Evolutionary conservation across 1,284 basidiomycete species (phyloP), one percentile per base, ranked within the genome.

Genomic region (Rhodotorula sp.): DNA sequence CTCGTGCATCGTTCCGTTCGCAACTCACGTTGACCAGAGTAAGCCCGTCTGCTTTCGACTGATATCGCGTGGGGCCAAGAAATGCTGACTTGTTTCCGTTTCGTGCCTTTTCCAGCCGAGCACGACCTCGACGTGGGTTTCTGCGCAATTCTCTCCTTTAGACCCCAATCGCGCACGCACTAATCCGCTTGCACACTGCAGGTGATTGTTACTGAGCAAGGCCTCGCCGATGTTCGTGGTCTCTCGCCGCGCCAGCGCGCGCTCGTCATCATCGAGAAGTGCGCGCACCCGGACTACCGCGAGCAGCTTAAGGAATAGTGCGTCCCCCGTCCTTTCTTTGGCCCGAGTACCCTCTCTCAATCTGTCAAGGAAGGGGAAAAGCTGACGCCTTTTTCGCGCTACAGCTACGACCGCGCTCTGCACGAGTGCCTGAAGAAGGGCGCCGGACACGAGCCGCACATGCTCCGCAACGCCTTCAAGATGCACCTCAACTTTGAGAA

Each of bases 391-490:
- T 24, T 3, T 7, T 4, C 4, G 8, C 14, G 6, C 18, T 46
- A 1, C 59, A 60, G 59, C 71, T 85, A 85, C 74, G 83, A 85
- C 51, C 80, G 83, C 17, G 76, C 83, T 1, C 72, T 85, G 64
- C 77, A 80, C 75, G 84, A 86, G 69, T 85, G 84, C 72, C 70
- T 85, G 74, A 80, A 80, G 66, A 78, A 80, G 8, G 84, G 84
- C 15, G 79, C 82, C 10, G 84, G 81, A 0, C 84, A 85, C 75
- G 82, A 85, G 78, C 84, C 84, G 0, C 84, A 85, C 78, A 85
- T 84, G 82, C 78, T 85, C 72, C 37, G 76, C 29, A 64, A 79
- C 26, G 71, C 67, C 4, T 68, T 72, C 60, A 53, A 49, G 57
- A 68, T 69, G 66, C 71, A 76, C 45, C 26, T 57, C 37, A 68